phyloP scores from a whole-genome alignment of 192 early-diverging fungal genomes.

The Podila epigama region DNA sequence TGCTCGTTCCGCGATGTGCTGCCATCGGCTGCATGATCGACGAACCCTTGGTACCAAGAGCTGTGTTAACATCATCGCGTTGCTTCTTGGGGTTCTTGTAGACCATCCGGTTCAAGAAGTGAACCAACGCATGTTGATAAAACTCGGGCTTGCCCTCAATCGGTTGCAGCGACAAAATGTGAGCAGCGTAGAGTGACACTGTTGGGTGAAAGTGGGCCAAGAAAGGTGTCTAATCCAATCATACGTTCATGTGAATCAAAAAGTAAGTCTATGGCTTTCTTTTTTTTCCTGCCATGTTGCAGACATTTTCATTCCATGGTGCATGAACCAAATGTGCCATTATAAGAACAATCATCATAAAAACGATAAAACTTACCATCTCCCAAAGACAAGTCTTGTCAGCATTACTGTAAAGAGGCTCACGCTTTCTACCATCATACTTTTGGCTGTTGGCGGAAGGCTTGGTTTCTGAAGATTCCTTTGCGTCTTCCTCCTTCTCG shows the following conservation, averaged over 20 bases:
- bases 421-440: conserved; percentile 89
- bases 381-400: conserved; percentile 92
- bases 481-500: conserved; percentile 55
- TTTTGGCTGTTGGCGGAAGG: conserved; percentile 4
- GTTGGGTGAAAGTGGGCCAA: conserved; percentile 91
- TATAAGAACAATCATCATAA: background rate
- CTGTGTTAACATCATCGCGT: conserved; percentile 46
- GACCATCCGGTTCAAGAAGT: conserved; percentile 96
- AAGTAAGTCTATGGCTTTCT: background rate
- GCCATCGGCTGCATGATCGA: conserved; percentile 74
- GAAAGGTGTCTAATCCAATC: conserved; percentile 65
- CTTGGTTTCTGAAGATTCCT: conserved; percentile 15
- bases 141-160: conserved; percentile 80
- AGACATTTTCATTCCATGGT: background rate
- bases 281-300: too few species aligned
- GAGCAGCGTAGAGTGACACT: conserved; percentile 80
- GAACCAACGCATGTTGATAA: conserved; percentile 87
- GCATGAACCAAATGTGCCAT: background rate
- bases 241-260: too few species aligned
- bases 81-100: conserved; percentile 92
- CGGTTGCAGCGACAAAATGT: conserved; percentile 71
- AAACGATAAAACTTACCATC: conserved; percentile 57
- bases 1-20: conserved; percentile 56
- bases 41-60: conserved; percentile 64
- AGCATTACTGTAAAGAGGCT: conserved; percentile 86